Evolutionary conservation across 1,284 basidiomycete genomes (phyloP), one percentile per base, ranked within the genome.

Genomic region (Moniliophthora roreri): DNA sequence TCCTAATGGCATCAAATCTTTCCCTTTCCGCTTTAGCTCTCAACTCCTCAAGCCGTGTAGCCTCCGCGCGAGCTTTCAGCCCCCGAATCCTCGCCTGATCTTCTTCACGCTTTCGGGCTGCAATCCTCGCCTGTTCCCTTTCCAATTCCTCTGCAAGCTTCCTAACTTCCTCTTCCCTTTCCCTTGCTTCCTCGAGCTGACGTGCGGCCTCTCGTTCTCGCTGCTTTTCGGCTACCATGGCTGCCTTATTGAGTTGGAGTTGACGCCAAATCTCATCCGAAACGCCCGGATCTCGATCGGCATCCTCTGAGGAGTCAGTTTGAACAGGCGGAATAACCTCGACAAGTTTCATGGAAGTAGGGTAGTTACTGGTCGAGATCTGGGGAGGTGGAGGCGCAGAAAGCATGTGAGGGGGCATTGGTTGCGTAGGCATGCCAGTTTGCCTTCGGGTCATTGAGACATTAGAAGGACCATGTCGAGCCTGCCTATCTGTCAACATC

Each of bases 221-320:
- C 32, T 57, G 57, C 40, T 63, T 57, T 39, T 61, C 58, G 6
- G 26, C 50, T 35, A 53, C 52, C 39, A 51, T 57, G 36, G 56
- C 55, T 53, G 58, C 56, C 38, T 71, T 74, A 54, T 73, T 74
- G 2, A 51, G 62, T 57, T 76, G 72, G 0, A 81, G 63, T 56
- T 75, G 68, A 9, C 58, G 32, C 81, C 80, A 82, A 8, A 69
- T 58, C 0, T 56, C 58, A 55, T 82, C 77, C 0, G 72, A 60
- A 7, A 82, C 76, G 0, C 74, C 79, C 5, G 66, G 34, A 58
- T 82, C 80, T 18, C 79, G 72, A 10, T 51, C 55, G 26, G 51
- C 56, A n/a, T 39, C 47, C 23, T 10, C 20, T n/a, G n/a, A 18
- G 28, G 28, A 32, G 28, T 6, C 6, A 32, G 16, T 46, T n/a